A percentile compares a stretch with the other conserved stretches of the same genome.
These are phyloP conservation scores for Stellera chamaejasme DNA, from an alignment of 345 rosid genomes.

Conservation along the genomic window DNA sequence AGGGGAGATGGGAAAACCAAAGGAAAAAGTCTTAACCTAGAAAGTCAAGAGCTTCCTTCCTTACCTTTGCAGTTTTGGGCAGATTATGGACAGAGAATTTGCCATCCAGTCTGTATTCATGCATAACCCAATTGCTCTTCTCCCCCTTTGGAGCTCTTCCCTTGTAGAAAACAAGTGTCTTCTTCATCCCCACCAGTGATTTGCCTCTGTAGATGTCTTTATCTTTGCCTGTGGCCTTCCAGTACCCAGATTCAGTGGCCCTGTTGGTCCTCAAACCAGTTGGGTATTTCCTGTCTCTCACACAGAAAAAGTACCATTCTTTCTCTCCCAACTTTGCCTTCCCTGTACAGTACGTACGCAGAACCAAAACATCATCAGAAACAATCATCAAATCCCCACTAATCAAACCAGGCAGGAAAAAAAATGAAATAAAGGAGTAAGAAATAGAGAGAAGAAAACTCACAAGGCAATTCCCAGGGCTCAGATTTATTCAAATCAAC, in stretches of 20 bases:
- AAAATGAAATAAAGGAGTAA: conserved; percentile 1
- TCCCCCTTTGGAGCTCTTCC: conserved; percentile 94
- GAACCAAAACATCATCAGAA: not conserved
- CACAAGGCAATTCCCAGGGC: conserved; percentile 97
- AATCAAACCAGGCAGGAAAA: not conserved
- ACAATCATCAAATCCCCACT: not conserved
- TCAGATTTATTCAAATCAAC: conserved; percentile 94
- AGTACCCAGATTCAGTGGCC: conserved; percentile 84
- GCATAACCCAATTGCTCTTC: conserved; percentile 91
- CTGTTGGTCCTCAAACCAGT: conserved; percentile 83
- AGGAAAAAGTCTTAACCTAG: conserved; percentile 2
- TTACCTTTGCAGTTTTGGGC: conserved; percentile 78
- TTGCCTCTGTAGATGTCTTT: conserved; percentile 68
- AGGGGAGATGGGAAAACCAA: not conserved
- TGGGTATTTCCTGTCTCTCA: conserved; percentile 86
- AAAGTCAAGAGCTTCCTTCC: conserved; percentile 2
- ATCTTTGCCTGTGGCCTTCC: conserved; percentile 98
- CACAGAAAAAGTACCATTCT: conserved; percentile 94
- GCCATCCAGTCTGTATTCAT: conserved; percentile 77
- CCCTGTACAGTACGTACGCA: conserved; percentile 33
- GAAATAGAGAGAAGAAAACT: conserved; percentile 8
- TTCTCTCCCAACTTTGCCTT: conserved; percentile 96
- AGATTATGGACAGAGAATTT: conserved; percentile 58
- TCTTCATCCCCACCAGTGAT: conserved; percentile 86
- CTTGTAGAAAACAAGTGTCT: conserved; percentile 80